Evolutionary conservation across 495 filamentous ascomycete genomes (phyloP), one percentile per base, ranked within the genome.

Genomic region (Tuber indicum): DNA sequence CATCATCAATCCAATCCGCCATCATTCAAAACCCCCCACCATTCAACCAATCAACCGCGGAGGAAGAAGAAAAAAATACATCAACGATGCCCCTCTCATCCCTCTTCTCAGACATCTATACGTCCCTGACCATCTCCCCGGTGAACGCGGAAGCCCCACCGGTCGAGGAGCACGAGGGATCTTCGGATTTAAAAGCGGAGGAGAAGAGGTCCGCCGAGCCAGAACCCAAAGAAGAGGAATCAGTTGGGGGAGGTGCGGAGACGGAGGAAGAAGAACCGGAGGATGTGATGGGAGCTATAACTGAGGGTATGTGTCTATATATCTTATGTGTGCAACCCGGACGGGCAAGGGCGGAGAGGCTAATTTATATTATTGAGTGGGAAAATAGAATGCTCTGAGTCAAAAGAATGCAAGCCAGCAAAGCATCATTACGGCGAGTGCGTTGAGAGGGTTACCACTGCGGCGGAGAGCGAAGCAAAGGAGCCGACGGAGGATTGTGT

Each of bases 351-450:
- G 41, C 70, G n/a, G 41, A 58, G 75, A 16, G 66, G 45, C 41
- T 75, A 46, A 74, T 74, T 74, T 41, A 47, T 52, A 43, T 43
- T 17, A 58, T 26, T 73, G 32, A n/a, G n/a, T 70, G n/a, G n/a
- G 12, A 79, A 46, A 62, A 69, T 86, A 99, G 96, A 97, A 80
- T 99, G 96, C 88, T 89, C 89, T 85, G 88, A 92, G 83, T 93
- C 94, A 75, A 89, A 92, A 84, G 86, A 92, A 86, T 99, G 96
- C 87, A 87, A 90, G 70, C 91, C 92, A 44, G 88, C 89, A 81
- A 99, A 98, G 90, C 94, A 98, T 89, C 96, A 99, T 89, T 98
- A 90, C 86, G 94, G 98, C 78, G 94, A 97, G 86, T 99, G 96
- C 85, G 92, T 93, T 82, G 94, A 97, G 87, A 93, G 96, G 81